These are phyloP conservation scores for Trichoderma oligosporum DNA, from an alignment of 2,329 filamentous ascomycete genomes.

Conservation along the genomic window DNA sequence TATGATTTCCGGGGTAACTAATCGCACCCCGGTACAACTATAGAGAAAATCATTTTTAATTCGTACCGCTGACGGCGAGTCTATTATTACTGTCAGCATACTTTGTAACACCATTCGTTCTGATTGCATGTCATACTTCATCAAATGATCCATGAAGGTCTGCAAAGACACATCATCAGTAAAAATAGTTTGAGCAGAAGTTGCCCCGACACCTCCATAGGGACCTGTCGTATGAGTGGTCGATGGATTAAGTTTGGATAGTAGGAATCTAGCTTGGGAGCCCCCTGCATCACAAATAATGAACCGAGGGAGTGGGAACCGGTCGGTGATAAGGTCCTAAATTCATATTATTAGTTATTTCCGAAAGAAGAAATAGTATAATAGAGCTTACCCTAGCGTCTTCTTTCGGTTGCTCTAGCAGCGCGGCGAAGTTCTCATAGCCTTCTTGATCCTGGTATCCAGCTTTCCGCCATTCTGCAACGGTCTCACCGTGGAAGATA, in stretches of 20 bases:
- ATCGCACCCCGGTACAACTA: not conserved
- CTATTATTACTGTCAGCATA: conserved; percentile 32
- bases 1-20: conserved; percentile 15
- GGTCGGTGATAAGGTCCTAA: conserved; percentile 91
- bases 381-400: conserved; percentile 73
- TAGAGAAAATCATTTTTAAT: conserved; percentile 34
- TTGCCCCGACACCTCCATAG: conserved; percentile 80
- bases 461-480: conserved; percentile 96
- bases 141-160: conserved; percentile 99
- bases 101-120: not conserved
- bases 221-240: conserved; percentile 93
- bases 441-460: conserved; percentile 98
- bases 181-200: conserved; percentile 96
- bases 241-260: conserved; percentile 95
- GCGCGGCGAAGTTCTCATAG: conserved; percentile 88
- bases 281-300: conserved; percentile 98
- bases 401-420: conserved; percentile 92
- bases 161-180: conserved; percentile 97
- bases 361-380: not conserved
- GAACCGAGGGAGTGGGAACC: conserved; percentile 96
- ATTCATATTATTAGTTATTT: conserved; percentile 26
- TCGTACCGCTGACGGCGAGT: conserved; percentile 62
- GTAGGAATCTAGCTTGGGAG: conserved; percentile 92
- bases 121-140: conserved; percentile 67
- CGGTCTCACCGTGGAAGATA: conserved; percentile 97